Conservation (phyloP, 495 filamentous ascomycete genomes). For the Penicillium paradoxum region DNA sequence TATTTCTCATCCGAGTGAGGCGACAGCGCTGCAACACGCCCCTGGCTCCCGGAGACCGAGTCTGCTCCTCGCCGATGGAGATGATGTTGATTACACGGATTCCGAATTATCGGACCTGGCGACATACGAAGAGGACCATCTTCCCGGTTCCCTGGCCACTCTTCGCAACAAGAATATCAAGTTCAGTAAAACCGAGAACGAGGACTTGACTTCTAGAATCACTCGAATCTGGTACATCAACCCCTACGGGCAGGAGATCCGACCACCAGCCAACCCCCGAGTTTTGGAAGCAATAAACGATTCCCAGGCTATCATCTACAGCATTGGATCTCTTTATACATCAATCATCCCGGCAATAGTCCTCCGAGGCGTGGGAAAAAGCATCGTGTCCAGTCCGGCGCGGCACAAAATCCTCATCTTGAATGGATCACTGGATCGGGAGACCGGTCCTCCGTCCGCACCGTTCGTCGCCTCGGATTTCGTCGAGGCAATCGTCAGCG, state of each 20-base stretch:
- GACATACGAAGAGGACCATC: constrained; percentile 72
- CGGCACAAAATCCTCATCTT: constrained; percentile 78
- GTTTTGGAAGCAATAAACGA: constrained; percentile 60
- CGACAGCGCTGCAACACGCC: constrained; percentile 43
- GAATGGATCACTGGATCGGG: constrained; percentile 77
- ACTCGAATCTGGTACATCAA: constrained; percentile 94
- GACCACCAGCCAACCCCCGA: constrained; percentile 71
- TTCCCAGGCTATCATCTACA: constrained; percentile 72
- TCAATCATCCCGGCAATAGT: constrained; percentile 63
- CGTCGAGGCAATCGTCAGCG: constrained; percentile 67
- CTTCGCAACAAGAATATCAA: constrained; percentile 73
- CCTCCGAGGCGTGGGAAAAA: constrained; percentile 42
- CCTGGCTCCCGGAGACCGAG: constrained; percentile 32
- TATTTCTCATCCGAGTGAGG: constrained; percentile 76
- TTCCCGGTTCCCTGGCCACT: constrained; percentile 75
- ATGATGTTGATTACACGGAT: constrained; percentile 60
- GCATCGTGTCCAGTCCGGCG: constrained; percentile 37
- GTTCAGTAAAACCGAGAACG: constrained; percentile 68
- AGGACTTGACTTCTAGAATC: constrained; percentile 72
- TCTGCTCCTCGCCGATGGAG: constrained; percentile 41
- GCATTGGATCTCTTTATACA: constrained; percentile 86
- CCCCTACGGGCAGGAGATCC: constrained; percentile 88
- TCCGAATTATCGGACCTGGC: constrained; percentile 46
- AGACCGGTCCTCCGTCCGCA: constrained; percentile 62
- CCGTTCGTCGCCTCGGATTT: constrained; percentile 74